Conservation (phyloP, 2,329 filamentous ascomycete species). For the Monascus ruber region DNA sequence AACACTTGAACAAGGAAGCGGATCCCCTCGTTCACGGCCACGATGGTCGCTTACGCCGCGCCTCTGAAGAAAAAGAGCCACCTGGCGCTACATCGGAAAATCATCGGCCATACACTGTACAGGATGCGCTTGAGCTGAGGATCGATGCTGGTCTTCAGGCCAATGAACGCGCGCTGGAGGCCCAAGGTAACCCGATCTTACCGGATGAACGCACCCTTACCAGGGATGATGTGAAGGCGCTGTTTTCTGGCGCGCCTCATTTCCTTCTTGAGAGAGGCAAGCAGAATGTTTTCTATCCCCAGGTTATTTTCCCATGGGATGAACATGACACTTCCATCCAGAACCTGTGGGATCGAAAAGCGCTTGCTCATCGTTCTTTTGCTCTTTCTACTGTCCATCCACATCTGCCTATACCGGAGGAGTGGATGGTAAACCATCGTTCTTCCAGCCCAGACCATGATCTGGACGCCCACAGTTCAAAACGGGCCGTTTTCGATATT, state of each 20-base stretch:
- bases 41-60: background rate
- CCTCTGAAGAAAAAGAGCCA: conserved; percentile 1
- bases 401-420: conserved; percentile 31
- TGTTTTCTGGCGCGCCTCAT: conserved; percentile 34
- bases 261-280: conserved; percentile 34
- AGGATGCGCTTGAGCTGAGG: conserved; percentile 14
- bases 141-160: conserved; percentile 3
- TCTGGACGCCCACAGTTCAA: conserved; percentile 16
- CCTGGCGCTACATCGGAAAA: conserved; percentile 9
- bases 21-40: background rate
- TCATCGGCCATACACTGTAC: conserved; percentile 17
- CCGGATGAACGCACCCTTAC: conserved; percentile 10
- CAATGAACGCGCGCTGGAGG: background rate
- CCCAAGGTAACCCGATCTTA: background rate
- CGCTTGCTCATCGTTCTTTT: conserved; percentile 30
- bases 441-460: conserved; percentile 13
- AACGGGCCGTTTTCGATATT: conserved; percentile 31
- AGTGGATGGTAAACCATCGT: conserved; percentile 18
- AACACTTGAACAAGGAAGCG: too few relatives aligned
- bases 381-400: conserved; percentile 33
- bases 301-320: conserved; percentile 35
- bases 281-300: conserved; percentile 29
- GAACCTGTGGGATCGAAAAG: conserved; percentile 29
- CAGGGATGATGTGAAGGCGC: conserved; percentile 26
- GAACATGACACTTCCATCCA: conserved; percentile 27